These are phyloP conservation scores for Atkinsonella texensis DNA, from an alignment of 2,329 filamentous ascomycete genomes.

Conservation along the genomic window DNA sequence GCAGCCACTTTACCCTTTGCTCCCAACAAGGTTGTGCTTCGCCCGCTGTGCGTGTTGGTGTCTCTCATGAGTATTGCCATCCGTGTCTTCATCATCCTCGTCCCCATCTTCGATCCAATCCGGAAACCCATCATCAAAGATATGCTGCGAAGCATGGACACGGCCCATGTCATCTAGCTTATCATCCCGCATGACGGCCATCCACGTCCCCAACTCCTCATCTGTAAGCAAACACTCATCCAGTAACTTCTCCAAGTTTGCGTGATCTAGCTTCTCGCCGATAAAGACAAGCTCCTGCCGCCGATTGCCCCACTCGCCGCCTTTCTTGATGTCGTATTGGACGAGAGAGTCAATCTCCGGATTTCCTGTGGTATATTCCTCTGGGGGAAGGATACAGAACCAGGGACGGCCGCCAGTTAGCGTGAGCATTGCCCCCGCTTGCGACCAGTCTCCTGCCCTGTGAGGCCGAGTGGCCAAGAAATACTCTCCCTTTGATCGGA, in stretches of 20 bases:
- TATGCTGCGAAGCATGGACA: slow-evolving; percentile 30
- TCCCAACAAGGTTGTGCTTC: neutral
- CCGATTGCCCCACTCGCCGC: slow-evolving; percentile 55
- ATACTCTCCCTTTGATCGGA: slow-evolving; percentile 52
- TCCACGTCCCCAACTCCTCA: slow-evolving; percentile 42
- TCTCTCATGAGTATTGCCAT: slow-evolving; percentile 17
- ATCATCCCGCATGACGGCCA: slow-evolving; percentile 35
- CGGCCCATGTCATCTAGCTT: slow-evolving; percentile 25
- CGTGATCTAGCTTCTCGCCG: slow-evolving; percentile 48
- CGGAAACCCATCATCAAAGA: slow-evolving; percentile 49
- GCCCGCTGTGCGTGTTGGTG: slow-evolving; percentile 1
- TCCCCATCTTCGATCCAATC: slow-evolving; percentile 38
- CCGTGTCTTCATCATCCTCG: slow-evolving; percentile 23
- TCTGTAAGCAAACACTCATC: slow-evolving; percentile 52
- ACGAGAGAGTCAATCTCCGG: slow-evolving; percentile 35
- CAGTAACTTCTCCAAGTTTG: slow-evolving; percentile 37
- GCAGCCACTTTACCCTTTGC: neutral
- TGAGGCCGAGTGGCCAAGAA: slow-evolving; percentile 47
- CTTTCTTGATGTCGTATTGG: slow-evolving; percentile 36
- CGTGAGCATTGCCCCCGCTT: slow-evolving; percentile 53
- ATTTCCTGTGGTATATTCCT: slow-evolving; percentile 36
- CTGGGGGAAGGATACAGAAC: slow-evolving; percentile 47
- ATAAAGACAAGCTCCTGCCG: slow-evolving; percentile 66
- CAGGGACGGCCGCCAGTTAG: slow-evolving; percentile 41
- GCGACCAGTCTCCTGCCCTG: slow-evolving; percentile 47